These are phyloP conservation scores for Phylloporus sp. DNA, from an alignment of 768 basidiomycete species.

Conservation along the genomic window DNA sequence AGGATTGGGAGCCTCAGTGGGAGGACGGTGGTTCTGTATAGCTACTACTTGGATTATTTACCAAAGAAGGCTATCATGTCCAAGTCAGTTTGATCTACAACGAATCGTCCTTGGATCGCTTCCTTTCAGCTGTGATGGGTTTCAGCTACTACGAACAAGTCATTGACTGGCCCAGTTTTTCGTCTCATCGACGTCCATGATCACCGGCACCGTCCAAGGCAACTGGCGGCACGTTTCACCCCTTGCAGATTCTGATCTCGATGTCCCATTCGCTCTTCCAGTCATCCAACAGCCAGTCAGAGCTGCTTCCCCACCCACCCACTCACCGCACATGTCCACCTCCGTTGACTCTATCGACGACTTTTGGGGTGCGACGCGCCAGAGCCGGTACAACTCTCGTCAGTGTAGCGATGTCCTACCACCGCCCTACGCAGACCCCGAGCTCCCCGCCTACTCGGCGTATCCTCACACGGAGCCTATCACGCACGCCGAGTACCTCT, in stretches of 20 bases:
- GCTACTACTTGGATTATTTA: not conserved
- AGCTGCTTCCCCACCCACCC: conserved; percentile 1
- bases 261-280: conserved; percentile 12
- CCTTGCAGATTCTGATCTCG: conserved; percentile 8
- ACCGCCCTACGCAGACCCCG: conserved; percentile 27
- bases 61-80: conserved; percentile 3
- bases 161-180: too few relatives aligned
- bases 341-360: conserved; percentile 18
- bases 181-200: conserved; percentile 5
- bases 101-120: conserved; percentile 4
- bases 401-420: not conserved
- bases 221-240: conserved; percentile 12
- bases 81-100: not conserved
- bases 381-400: conserved; percentile 30
- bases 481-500: conserved; percentile 46
- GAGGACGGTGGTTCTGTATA: conserved; percentile 28
- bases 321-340: conserved; percentile 1
- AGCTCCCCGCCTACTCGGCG: conserved; percentile 33
- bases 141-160: too few relatives aligned
- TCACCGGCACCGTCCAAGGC: conserved; percentile 10
- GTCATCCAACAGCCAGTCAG: conserved; percentile 3
- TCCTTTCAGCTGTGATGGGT: too few relatives aligned
- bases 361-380: conserved; percentile 31
- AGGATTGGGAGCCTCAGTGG: too few relatives aligned
- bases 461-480: conserved; percentile 32